Evolutionary conservation across 768 basidiomycete species (phyloP).

Genomic region (Leccinum subgranulosum): DNA sequence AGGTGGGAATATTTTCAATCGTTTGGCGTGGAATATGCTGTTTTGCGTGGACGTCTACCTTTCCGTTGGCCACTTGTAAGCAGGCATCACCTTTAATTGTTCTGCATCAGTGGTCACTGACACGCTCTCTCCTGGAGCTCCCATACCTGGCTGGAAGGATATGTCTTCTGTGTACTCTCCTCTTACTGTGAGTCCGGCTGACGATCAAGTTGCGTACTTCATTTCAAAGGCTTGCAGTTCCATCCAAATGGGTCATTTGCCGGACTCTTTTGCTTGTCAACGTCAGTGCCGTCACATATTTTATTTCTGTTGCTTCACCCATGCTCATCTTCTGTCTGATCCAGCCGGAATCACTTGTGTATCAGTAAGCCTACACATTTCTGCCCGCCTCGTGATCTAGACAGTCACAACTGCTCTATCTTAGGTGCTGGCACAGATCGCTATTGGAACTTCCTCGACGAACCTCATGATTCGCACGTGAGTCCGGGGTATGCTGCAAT

Average conservation of each 20-base stretch:
- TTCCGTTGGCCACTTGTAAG: conserved; percentile 28
- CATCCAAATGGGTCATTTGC: neutral
- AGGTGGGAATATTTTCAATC: conserved; percentile 27
- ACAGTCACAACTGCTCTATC: neutral
- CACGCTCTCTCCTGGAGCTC: conserved; percentile 6
- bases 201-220: neutral
- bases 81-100: neutral
- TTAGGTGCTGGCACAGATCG: conserved; percentile 16
- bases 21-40: conserved; percentile 17
- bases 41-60: conserved; percentile 18
- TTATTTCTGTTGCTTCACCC: neutral
- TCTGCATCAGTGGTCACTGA: neutral
- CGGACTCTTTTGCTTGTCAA: conserved; percentile 6
- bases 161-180: conserved; percentile 9
- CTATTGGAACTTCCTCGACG: conserved; percentile 16
- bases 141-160: conserved; percentile 26
- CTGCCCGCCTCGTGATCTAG: neutral
- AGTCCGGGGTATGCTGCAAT: neutral
- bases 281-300: conserved; percentile 13
- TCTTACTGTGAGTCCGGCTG: conserved; percentile 12
- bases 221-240: conserved; percentile 2
- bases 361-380: conserved; percentile 4
- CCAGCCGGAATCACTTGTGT: neutral
- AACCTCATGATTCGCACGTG: conserved; percentile 32
- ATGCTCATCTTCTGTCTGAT: neutral